phyloP scores from a whole-genome alignment of 2,329 filamentous ascomycete genomes.

The Xylaria sp. region DNA sequence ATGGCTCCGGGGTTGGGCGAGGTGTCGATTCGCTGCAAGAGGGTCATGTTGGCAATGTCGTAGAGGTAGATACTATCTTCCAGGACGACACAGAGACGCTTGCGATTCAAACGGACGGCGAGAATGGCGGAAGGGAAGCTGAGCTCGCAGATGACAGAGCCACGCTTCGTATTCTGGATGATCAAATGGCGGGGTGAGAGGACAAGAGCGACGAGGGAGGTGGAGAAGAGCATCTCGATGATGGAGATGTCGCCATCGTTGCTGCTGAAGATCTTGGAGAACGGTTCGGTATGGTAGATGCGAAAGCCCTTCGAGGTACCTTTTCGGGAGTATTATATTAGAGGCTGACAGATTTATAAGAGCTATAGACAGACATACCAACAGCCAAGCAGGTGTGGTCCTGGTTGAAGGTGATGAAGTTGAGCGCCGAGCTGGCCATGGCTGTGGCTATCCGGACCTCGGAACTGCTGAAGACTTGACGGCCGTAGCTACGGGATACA shows the following conservation, averaged over 20 bases:
- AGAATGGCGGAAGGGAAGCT: constrained; percentile 96
- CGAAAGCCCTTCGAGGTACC: constrained; percentile 91
- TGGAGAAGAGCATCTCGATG: constrained; percentile 98
- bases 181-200: constrained; percentile 86
- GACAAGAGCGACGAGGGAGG: constrained; percentile 89
- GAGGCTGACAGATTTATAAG: neutral
- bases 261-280: constrained; percentile 89
- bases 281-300: constrained; percentile 95
- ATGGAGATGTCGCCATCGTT: constrained; percentile 93
- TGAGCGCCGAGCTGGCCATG: constrained; percentile 71
- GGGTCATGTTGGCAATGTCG: constrained; percentile 97
- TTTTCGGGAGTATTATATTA: constrained; percentile 33
- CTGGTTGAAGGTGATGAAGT: constrained; percentile 99
- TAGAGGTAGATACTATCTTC: constrained; percentile 98
- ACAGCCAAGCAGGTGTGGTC: constrained; percentile 97
- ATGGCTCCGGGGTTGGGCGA: constrained; percentile 90
- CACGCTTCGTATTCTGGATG: constrained; percentile 89
- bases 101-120: constrained; percentile 88
- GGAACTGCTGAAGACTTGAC: neutral
- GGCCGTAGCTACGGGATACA: neutral
- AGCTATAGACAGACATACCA: constrained; percentile 50
- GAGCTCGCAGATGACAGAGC: constrained; percentile 91
- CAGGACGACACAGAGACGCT: constrained; percentile 85
- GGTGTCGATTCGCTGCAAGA: constrained; percentile 86
- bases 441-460: neutral